Base-by-base conservation (phyloP, 306 rosid species). In the Fragaria vesca region DNA sequence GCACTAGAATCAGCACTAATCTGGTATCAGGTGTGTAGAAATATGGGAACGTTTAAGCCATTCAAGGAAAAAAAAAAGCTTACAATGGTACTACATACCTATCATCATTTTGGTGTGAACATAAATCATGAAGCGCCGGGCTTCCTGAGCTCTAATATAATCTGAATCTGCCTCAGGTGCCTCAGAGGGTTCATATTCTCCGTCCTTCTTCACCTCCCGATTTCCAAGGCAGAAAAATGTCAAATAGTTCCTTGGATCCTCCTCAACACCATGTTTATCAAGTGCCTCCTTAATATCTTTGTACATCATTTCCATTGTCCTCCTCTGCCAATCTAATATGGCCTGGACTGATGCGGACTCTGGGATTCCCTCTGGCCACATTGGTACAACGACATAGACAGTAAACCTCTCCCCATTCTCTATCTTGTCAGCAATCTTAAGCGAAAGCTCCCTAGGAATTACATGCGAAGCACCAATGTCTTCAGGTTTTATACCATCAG, bases 71-170 rank as follows among this genome's bases (percentile, higher is more conserved):
- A 16, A 16, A 2, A n/a, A n/a, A 0, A 55, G 52, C 13, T 50
- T 52, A 16, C 26, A 52, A 21, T 1, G 20, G 58, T 6, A 40
- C 13, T 4, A 70, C 75, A 58, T 86, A 83, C 89, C 89, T 11
- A 86, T 86, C 85, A 86, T 86, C 89, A 86, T 86, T 81, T 86
- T 86, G 81, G 87, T 40, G 66, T 86, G 89, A 47, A 86, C 87
- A 66, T 86, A 86, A 32, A 83, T 86, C 89, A 86, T 86, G 77
- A 86, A 86, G 63, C 89, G 87, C 26, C 89, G 79, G 21, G 87
- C 45, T 32, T 38, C 65, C 69, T 86, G 89, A 46, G 89, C 89
- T 72, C 75, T 86, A 7, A 55, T 52, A 71, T 86, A 81, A 78
- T 71, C 81, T 0, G 89, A 63, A 81, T 78, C 83, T 43, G 74